These are phyloP conservation scores for Saccharomycopsis malanga DNA, from an alignment of 805 yeast genomes.

Conservation along the genomic window DNA sequence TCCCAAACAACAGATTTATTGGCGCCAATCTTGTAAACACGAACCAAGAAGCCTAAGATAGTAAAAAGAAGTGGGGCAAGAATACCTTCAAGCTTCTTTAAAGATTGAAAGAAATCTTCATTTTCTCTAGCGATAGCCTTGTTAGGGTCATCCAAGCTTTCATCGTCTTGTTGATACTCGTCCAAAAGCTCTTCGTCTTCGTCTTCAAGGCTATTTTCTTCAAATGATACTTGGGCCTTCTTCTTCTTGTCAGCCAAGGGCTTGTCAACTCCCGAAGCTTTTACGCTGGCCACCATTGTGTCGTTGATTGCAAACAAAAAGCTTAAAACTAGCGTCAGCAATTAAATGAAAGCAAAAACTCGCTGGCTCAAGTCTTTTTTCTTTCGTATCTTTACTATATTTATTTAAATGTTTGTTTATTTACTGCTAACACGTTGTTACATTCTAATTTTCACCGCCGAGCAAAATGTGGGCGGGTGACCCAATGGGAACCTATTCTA, in stretches of 20 bases:
- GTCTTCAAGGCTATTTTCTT: background rate
- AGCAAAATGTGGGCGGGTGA: no score
- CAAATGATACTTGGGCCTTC: background rate
- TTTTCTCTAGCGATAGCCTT: slow-evolving; percentile 11
- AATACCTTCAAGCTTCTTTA: slow-evolving; percentile 24
- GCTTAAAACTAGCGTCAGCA: no score
- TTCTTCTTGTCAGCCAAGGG: background rate
- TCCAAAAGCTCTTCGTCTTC: slow-evolving; percentile 1
- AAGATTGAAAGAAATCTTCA: slow-evolving; percentile 7
- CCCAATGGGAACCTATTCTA: no score
- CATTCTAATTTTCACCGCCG: no score
- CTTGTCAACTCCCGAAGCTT: background rate
- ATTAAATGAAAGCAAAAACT: no score
- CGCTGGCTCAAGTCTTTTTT: no score
- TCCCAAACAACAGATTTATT: slow-evolving; percentile 88
- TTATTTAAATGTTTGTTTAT: no score
- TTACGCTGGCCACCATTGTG: background rate
- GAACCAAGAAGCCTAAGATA: slow-evolving; percentile 55
- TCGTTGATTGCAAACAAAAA: no score
- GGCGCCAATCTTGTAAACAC: slow-evolving; percentile 68
- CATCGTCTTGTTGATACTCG: background rate
- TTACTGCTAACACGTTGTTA: no score
- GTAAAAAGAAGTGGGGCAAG: slow-evolving; percentile 65
- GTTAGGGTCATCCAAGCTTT: slow-evolving; percentile 7
- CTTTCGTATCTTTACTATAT: no score